Base-by-base conservation (phyloP, 352 stramenopile genomes). In the Phytophthora crassamura region DNA sequence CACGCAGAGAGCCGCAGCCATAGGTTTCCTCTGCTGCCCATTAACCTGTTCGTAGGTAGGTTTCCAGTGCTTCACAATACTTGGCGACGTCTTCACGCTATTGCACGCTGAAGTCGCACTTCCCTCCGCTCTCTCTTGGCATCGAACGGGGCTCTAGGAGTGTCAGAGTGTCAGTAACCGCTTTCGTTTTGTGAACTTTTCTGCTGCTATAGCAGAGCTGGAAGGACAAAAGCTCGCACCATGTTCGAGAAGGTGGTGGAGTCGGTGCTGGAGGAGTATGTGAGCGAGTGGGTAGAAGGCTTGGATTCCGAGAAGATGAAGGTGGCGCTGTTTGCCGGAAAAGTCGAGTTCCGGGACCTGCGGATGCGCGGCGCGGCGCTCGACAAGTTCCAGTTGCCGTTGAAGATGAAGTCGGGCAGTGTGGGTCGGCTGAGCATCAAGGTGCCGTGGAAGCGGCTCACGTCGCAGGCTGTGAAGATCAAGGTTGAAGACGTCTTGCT, bases 171-270 rank as follows among this genome's bases (percentile, higher is more conserved):
- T n/a, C n/a, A 59, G 58, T 69, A 59, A 72, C 58, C 35, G 47
- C 54, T 55, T 10, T 14, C 35, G 46, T 48, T 55, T 9, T 12
- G 10, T 50, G 11, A 14, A 49, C 34, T 36, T 48, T 59, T 55
- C 12, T 65, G 34, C 9, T 51, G 35, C 16, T 43, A 55, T 4
- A 49, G 52, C 38, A 53, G 30, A 54, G 11, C 2, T 15, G 20
- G 39, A 12, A 4, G 28, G 30, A 25, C n/a, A 8, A 59, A 16
- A 8, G 14, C 39, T 22, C 20, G 36, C 25, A 32, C 30, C 25
- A 96, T 96, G 88, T 92, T 96, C 70, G 86, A 94, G 70, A 93
- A 91, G 57, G 75, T 93, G 8, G 74, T 95, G 53, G 86, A 95
- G 52, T 91, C 86, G 18, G 80, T 95, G 41, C 62, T 95, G 40